Evolutionary conservation across 495 filamentous ascomycete species (phyloP).

Genomic region (Aspergillus carlsbadensis): DNA sequence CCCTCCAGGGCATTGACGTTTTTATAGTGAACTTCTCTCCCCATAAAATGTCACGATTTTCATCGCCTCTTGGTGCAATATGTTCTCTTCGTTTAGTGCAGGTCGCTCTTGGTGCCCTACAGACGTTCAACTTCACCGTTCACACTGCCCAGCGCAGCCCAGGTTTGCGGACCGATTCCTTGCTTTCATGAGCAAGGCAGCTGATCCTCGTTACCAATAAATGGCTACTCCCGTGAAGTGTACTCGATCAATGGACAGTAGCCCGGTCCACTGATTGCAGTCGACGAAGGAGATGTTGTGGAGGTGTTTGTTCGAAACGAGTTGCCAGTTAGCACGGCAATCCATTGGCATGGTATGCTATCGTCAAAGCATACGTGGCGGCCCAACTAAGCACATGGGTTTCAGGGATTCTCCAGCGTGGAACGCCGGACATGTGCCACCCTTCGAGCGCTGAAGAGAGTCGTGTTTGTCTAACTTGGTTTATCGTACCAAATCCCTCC

Average conservation of each 20-base stretch:
- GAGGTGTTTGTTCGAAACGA: slow-evolving; percentile 17
- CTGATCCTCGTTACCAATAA: neutral
- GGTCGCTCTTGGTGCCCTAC: no score
- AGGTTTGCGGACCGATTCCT: no score
- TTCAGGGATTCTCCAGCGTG: slow-evolving; percentile 31
- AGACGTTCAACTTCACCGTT: no score
- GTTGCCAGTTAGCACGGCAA: slow-evolving; percentile 27
- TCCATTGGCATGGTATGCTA: slow-evolving; percentile 57
- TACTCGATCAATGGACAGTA: slow-evolving; percentile 52
- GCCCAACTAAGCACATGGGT: neutral
- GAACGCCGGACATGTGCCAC: slow-evolving; percentile 14
- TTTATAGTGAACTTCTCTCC: no score
- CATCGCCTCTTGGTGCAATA: no score
- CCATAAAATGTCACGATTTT: no score
- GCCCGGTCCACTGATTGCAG: slow-evolving; percentile 55
- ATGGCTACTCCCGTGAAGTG: slow-evolving; percentile 20
- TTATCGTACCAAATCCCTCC: slow-evolving; percentile 54
- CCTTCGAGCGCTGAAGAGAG: no score
- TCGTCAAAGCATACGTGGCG: neutral
- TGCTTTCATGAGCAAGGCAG: no score
- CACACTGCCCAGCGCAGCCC: no score
- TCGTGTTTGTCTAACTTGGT: neutral
- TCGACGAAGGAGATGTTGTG: slow-evolving; percentile 48
- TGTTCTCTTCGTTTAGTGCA: no score
- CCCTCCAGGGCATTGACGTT: no score